Percentiles rank a stretch among this genome's conserved stretches.
phyloP scores from a whole-genome alignment of 257 asterid genomes.

The Salvia hispanica region DNA sequence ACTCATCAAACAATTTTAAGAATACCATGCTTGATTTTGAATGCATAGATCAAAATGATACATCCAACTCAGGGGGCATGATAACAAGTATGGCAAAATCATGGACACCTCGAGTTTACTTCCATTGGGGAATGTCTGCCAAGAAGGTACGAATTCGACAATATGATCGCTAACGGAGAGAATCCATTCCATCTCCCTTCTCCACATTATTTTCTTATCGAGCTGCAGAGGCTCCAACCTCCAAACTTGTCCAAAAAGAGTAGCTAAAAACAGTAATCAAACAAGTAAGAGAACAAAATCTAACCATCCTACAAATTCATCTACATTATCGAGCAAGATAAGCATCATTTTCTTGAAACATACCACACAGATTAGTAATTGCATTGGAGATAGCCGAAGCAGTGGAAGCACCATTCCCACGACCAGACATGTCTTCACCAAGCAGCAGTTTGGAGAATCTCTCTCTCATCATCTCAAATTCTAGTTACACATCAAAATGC shows the following conservation, averaged over 20 bases:
- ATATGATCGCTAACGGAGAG: slow-evolving; percentile 79
- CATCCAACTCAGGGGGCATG: background rate
- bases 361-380: slow-evolving; percentile 81
- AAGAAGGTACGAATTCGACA: slow-evolving; percentile 70
- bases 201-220: slow-evolving; percentile 74
- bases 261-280: slow-evolving; percentile 45
- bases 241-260: slow-evolving; percentile 84
- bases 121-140: slow-evolving; percentile 85
- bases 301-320: background rate
- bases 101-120: slow-evolving; percentile 63
- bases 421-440: slow-evolving; percentile 90
- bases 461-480: slow-evolving; percentile 74
- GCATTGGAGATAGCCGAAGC: slow-evolving; percentile 79
- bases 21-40: background rate
- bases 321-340: background rate
- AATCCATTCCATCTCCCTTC: slow-evolving; percentile 82
- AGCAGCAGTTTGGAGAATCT: slow-evolving; percentile 77
- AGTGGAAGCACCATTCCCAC: slow-evolving; percentile 75
- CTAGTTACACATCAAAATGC: slow-evolving; percentile 34
- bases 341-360: background rate
- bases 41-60: background rate
- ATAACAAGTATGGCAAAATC: background rate
- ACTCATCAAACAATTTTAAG: slow-evolving; percentile 5
- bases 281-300: background rate
- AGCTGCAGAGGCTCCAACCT: slow-evolving; percentile 71